Conservation (phyloP, 176 grass and related monocot species). For the Pharus latifolius region DNA sequence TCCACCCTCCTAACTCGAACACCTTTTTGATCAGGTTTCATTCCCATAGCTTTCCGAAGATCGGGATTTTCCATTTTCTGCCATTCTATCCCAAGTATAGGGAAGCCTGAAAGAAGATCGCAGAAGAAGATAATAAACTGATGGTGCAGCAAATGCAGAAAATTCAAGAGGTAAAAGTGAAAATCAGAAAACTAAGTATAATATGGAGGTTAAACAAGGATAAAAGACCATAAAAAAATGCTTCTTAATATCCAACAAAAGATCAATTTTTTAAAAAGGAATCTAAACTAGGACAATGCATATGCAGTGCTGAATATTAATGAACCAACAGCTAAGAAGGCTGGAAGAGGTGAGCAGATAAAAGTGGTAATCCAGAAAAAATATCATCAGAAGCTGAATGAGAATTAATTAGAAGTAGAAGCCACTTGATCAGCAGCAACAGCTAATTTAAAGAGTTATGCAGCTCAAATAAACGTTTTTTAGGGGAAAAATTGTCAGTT, state of each 20-base stretch:
- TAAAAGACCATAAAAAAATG: background rate
- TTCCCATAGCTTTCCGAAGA: slow-evolving; percentile 92
- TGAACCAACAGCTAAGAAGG: no score
- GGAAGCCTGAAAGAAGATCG: slow-evolving; percentile 51
- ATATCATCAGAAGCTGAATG: no score
- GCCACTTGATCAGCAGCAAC: no score
- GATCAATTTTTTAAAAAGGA: background rate
- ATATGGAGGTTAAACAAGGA: background rate
- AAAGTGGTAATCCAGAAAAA: no score
- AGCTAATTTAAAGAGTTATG: no score
- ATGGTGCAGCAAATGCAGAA: background rate
- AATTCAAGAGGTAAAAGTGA: background rate
- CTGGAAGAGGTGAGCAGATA: no score
- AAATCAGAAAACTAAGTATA: background rate
- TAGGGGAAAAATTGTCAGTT: no score
- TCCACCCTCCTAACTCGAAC: slow-evolving; percentile 90
- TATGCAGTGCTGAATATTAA: background rate
- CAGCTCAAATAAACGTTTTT: no score
- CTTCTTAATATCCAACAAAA: background rate
- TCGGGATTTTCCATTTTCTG: slow-evolving; percentile 99
- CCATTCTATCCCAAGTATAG: slow-evolving; percentile 93
- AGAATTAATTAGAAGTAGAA: no score
- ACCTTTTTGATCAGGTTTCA: slow-evolving; percentile 85
- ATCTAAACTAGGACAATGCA: background rate
- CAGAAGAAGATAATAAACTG: background rate